Evolutionary conservation across 2,329 filamentous ascomycete species (phyloP), one percentile per base, ranked within the genome.

Genomic region (Diaporthe sp.): DNA sequence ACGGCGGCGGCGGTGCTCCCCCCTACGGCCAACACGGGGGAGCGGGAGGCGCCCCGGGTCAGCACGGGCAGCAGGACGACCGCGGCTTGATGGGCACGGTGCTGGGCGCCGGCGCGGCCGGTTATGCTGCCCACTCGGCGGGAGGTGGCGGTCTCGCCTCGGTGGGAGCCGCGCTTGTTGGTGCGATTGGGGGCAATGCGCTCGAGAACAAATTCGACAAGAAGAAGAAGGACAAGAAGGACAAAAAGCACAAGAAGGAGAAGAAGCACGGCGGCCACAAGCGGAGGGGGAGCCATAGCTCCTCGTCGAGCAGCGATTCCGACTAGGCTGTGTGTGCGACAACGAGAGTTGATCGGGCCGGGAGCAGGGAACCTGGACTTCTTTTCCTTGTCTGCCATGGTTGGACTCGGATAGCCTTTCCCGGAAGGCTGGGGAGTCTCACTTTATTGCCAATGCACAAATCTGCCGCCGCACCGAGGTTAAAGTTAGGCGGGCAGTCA

Each of bases 51-150:
- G 77, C 76, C 70, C 72, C 62, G 10, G 72, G 65, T 7, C 61
- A 57, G 31, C 78, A 76, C n/a, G 79, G 82, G 3, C 78, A 79
- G 19, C 84, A 84, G 55, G 86, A 84, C 46, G 90, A 91, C n/a
- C 88, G 89, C 65, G 90, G 90, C 46, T 85, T 92, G 25, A 89
- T 88, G 5, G 88, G 89, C 1, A 87, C 89, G 4, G 79, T 91
- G 37, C 78, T 89, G 1, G 90, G 89, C 31, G 87, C 88, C 72
- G 88, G 86, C 25, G 88, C 85, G 1, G 90, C 88, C n/a, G 89
- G 87, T 10, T 90, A 86, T 79, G 84, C 89, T 0, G 89, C 88
- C 0, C 87, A 90, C 81, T 87, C 89, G 78, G 82, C 89, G 28
- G 90, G 89, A 17, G 88, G 87, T 39, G 89, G 90, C 25, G 77